Conservation (phyloP, 345 rosid genomes). For the Corchorus capsularis region DNA sequence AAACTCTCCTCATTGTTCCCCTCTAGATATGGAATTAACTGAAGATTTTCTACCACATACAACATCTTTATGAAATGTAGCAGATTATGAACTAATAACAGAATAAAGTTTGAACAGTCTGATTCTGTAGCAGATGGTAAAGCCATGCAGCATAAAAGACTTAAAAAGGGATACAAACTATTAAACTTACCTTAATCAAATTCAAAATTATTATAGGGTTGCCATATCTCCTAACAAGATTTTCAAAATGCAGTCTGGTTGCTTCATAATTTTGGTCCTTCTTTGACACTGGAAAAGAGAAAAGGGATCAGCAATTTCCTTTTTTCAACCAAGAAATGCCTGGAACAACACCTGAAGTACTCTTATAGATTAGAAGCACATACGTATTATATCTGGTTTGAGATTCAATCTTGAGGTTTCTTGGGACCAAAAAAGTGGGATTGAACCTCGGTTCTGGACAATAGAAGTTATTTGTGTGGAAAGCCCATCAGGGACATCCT, state of each 20-base stretch:
- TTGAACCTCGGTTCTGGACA: slow-evolving; percentile 98
- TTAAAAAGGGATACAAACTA: slow-evolving; percentile 10
- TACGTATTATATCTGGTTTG: slow-evolving; percentile 95
- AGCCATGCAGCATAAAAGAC: slow-evolving; percentile 8
- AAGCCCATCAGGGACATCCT: slow-evolving; percentile 69
- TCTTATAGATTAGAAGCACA: slow-evolving; percentile 34
- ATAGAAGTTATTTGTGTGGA: slow-evolving; percentile 85
- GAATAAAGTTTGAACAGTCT: slow-evolving; percentile 6
- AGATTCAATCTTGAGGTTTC: slow-evolving; percentile 94
- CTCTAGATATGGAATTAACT: not conserved
- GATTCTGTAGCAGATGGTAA: not conserved
- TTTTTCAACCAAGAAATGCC: slow-evolving; percentile 20
- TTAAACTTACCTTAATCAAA: slow-evolving; percentile 76
- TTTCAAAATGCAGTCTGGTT: slow-evolving; percentile 90
- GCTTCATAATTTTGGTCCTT: slow-evolving; percentile 90
- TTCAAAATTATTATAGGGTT: slow-evolving; percentile 92
- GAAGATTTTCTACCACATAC: slow-evolving; percentile 7
- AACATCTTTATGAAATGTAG: slow-evolving; percentile 16
- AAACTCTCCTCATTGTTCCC: not conserved
- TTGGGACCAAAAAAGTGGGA: slow-evolving; percentile 98
- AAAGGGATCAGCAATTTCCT: not conserved
- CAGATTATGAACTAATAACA: not conserved
- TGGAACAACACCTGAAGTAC: slow-evolving; percentile 13
- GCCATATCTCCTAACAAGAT: slow-evolving; percentile 89
- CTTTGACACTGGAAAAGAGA: slow-evolving; percentile 64